Percentiles rank a stretch among this genome's conserved stretches.
Conservation (phyloP, 2,329 filamentous ascomycete species). For the Chaetomium globosum region DNA sequence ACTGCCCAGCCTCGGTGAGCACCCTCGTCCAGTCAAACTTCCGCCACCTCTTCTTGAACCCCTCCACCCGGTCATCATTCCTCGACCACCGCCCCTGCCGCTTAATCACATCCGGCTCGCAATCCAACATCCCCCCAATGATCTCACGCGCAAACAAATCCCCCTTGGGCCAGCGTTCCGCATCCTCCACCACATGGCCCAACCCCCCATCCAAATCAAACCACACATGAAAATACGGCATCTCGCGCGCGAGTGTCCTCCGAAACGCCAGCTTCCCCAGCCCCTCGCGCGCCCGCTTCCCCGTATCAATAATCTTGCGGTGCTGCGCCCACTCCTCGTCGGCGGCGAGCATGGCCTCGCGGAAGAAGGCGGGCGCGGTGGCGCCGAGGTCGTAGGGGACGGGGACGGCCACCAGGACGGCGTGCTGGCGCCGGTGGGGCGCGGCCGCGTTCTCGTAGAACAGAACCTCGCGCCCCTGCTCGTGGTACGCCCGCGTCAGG, state of each 20-base stretch:
- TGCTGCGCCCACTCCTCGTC: constrained; percentile 97
- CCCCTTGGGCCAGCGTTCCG: constrained; percentile 80
- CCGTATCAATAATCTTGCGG: constrained; percentile 89
- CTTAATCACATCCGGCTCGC: constrained; percentile 80
- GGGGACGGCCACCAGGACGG: constrained; percentile 81
- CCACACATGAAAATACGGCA: constrained; percentile 99
- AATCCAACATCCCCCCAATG: constrained; percentile 87
- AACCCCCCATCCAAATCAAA: constrained; percentile 89
- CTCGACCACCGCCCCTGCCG: constrained; percentile 84
- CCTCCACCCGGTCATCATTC: constrained; percentile 69
- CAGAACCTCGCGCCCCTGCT: constrained; percentile 85
- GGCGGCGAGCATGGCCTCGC: constrained; percentile 82
- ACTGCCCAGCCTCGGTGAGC: constrained; percentile 47
- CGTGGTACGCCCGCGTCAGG: constrained; percentile 90
- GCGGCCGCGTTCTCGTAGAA: constrained; percentile 97
- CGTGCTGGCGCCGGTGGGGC: constrained; percentile 77
- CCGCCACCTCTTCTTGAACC: constrained; percentile 81
- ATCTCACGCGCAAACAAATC: constrained; percentile 93
- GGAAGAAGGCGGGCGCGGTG: constrained; percentile 91
- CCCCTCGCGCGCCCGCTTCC: constrained; percentile 63
- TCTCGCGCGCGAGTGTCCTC: constrained; percentile 82
- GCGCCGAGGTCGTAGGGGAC: constrained; percentile 90
- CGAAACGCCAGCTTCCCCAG: constrained; percentile 82
- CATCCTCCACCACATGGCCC: constrained; percentile 89
- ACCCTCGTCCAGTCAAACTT: constrained; percentile 86